These are phyloP conservation scores for Candida ortonii DNA, from an alignment of 805 yeast genomes.

Conservation along the genomic window DNA sequence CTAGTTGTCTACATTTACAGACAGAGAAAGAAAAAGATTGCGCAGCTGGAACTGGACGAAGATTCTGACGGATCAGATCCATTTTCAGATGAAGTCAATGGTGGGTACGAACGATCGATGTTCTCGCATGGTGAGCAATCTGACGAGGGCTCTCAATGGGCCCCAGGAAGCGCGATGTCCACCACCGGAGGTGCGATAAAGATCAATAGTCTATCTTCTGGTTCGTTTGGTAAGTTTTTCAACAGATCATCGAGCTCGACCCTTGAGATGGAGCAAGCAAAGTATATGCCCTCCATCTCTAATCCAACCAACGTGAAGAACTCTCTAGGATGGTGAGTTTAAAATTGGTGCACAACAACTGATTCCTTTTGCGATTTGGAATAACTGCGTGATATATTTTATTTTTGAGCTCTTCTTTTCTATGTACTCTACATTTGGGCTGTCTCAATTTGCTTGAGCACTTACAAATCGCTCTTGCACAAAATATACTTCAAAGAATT, in stretches of 20 bases:
- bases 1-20: constrained; percentile 55
- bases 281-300: constrained; percentile 49
- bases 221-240: constrained; percentile 16
- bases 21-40: constrained; percentile 32
- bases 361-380: background rate
- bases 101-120: constrained; percentile 2
- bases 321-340: constrained; percentile 65
- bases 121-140: constrained; percentile 1
- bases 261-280: constrained; percentile 22
- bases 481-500: constrained; percentile 13
- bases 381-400: background rate
- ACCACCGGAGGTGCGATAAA: constrained; percentile 9
- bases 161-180: constrained; percentile 5
- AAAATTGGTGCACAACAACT: background rate
- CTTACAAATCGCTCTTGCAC: too few relatives aligned
- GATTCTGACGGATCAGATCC: constrained; percentile 13
- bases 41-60: constrained; percentile 12
- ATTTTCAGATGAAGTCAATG: constrained; percentile 6
- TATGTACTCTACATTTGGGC: constrained; percentile 5
- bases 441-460: background rate
- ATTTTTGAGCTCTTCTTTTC: constrained; percentile 3
- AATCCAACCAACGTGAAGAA: constrained; percentile 69
- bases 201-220: constrained; percentile 16
- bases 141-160: constrained; percentile 2
- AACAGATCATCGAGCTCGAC: constrained; percentile 10